Evolutionary conservation across 768 basidiomycete species (phyloP), one percentile per base, ranked within the genome.

Genomic region (Amanita inopinata): DNA sequence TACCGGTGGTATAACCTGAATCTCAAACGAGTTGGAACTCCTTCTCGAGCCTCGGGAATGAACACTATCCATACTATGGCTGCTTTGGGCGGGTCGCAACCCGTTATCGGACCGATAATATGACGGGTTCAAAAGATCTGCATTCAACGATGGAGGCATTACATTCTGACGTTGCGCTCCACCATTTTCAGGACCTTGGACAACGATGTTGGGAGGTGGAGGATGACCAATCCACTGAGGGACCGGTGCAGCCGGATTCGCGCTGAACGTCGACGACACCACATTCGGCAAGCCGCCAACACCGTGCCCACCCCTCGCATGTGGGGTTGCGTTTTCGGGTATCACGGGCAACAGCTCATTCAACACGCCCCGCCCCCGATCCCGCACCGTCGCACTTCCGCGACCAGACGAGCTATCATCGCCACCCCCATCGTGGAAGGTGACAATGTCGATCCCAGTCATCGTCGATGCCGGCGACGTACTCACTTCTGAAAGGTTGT

Each of bases 1-100:
- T 14, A 44, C 43, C 4, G 43, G 43, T n/a, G 43, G n/a, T 17
- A 24, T 34, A 19, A 44, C 17, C 5, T 19, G 14, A 19, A 44
- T 18, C 18, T 44, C 43, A 6, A 11, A 37, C 14, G 43, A 44
- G 5, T 33, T 2, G 17, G 35, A 44, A 22, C 43, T 44, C 3
- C 34, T 25, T 12, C 33, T 44, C 3, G 32, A 33, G 11, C n/a
- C 7, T n/a, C 27, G 7, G 7, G 27, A 28, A 28, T 28, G 7
- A 28, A 28, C 7, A n/a, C 27, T 28, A 7, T 7, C n/a, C 27
- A n/a, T 28, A 28, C 27, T 28, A n/a, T n/a, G n/a, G n/a, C n/a
- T n/a, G n/a, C n/a, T n/a, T n/a, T n/a, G n/a, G n/a, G n/a, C n/a
- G n/a, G n/a, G n/a, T n/a, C n/a, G n/a, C n/a, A n/a, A n/a, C n/a